Conservation (phyloP, 495 filamentous ascomycete species). For the Hypoxylon fragiforme region DNA sequence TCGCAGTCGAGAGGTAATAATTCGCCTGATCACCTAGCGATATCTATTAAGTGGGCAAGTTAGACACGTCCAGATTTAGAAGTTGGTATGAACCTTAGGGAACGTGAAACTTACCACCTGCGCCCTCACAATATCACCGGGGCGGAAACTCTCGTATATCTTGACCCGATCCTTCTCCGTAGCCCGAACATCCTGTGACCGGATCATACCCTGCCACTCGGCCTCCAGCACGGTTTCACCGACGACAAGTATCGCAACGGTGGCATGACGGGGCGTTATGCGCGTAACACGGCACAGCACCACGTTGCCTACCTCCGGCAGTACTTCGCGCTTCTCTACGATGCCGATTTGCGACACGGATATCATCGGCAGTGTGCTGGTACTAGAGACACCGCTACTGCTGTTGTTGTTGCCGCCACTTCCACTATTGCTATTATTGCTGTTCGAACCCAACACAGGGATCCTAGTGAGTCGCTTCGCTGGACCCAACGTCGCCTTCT, state of each 20-base stretch:
- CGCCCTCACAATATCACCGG: constrained; percentile 90
- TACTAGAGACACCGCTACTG: constrained; percentile 9
- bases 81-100: too few relatives aligned
- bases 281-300: constrained; percentile 85
- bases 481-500: constrained; percentile 57
- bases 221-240: constrained; percentile 64
- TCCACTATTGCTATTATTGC: not conserved
- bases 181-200: constrained; percentile 87
- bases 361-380: constrained; percentile 41
- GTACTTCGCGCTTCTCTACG: constrained; percentile 62
- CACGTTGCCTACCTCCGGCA: constrained; percentile 77
- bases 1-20: constrained; percentile 88
- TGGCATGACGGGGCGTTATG: constrained; percentile 79
- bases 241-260: constrained; percentile 78
- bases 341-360: constrained; percentile 42
- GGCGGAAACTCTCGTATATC: constrained; percentile 86
- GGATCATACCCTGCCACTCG: constrained; percentile 63
- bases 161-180: constrained; percentile 95
- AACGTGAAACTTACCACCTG: constrained; percentile 64
- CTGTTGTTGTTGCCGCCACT: constrained; percentile 5
- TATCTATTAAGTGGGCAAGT: constrained; percentile 52
- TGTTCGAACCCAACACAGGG: constrained; percentile 36
- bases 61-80: not conserved
- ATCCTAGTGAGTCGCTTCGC: constrained; percentile 61
- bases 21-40: constrained; percentile 90